These are phyloP conservation scores for Boletus pseudo-olivaceus DNA, from an alignment of 768 basidiomycete genomes.

Conservation along the genomic window DNA sequence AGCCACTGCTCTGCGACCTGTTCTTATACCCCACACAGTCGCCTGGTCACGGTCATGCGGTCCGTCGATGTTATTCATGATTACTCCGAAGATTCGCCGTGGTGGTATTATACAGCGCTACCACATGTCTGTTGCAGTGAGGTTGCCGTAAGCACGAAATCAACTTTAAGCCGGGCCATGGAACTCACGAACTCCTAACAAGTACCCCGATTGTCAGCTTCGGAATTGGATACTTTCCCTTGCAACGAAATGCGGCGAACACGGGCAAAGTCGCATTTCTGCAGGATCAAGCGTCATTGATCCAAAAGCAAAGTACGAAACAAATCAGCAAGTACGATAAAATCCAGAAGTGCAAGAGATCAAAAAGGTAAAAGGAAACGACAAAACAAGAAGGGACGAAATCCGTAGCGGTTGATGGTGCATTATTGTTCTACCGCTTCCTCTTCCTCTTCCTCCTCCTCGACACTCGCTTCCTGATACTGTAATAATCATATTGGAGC, in stretches of 20 bases:
- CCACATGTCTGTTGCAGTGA: neutral
- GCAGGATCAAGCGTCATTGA: conserved; percentile 3
- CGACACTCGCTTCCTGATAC: conserved; percentile 58
- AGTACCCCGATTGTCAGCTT: too few species aligned
- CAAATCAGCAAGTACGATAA: conserved; percentile 16
- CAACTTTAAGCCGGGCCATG: too few species aligned
- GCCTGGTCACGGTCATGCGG: neutral
- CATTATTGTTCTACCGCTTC: conserved; percentile 31
- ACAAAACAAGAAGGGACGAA: neutral
- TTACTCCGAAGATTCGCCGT: conserved; percentile 12
- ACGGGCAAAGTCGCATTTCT: neutral
- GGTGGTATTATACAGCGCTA: neutral
- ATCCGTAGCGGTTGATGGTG: neutral
- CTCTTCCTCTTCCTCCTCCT: conserved; percentile 40
- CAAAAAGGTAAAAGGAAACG: neutral
- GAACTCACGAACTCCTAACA: neutral
- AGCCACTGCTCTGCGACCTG: neutral
- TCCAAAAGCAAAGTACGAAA: conserved; percentile 20
- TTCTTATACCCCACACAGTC: conserved; percentile 16
- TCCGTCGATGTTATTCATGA: neutral
- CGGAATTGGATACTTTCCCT: neutral
- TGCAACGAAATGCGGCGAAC: neutral
- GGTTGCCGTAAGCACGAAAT: too few species aligned
- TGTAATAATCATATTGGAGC: conserved; percentile 20
- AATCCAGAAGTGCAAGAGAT: conserved; percentile 2